Base-by-base conservation (phyloP, 768 basidiomycete genomes). In the Suillus variegatus region DNA sequence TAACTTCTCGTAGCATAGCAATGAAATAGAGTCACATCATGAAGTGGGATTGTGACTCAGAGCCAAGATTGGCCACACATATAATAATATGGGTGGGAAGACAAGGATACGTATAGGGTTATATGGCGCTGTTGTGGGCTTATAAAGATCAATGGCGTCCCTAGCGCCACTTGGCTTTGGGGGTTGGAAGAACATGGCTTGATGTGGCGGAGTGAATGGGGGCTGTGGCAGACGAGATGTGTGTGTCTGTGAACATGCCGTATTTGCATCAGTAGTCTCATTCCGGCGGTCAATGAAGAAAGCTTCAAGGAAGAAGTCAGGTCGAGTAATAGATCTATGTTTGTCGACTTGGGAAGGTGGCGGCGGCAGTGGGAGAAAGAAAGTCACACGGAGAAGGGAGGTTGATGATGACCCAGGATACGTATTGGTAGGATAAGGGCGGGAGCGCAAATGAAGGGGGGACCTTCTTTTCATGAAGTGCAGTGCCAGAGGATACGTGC, bases 391-490 rank as follows among this genome's bases (percentile, higher is more conserved):
- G 1, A 18, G 57, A 60, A 60, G 57, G 6, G 32, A 32, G 32
- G 32, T 32, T 35, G 49, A 52, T 52, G 51, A 49, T 25, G 25
- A 14, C 8, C 1, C 13, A 38, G 6, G 38, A 40, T 25, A 40
- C 57, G 57, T 58, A 57, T 58, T 58, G 57, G 57, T 10, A 58
- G 22, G 57, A 58, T 58, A 58, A 58, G 57, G 25, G 40, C 40
- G 40, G 25, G 25, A 25, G 20, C 8, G 40, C 12, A 58, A 58
- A 58, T 58, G 57, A 58, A 58, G 16, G 57, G 40, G 40, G 56
- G 6, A 25, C 12, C 57, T 58, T 41, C 57, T 58, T 58, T 58
- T 41, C 22, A 58, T 41, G 56, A 22, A 25, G 16, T 52, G 51
- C 14, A 28, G 47, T 55, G 35, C 6, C 20, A 22, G 3, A 56